phyloP scores from a whole-genome alignment of 129 eudicot genomes.

The Flaveria brownii region DNA sequence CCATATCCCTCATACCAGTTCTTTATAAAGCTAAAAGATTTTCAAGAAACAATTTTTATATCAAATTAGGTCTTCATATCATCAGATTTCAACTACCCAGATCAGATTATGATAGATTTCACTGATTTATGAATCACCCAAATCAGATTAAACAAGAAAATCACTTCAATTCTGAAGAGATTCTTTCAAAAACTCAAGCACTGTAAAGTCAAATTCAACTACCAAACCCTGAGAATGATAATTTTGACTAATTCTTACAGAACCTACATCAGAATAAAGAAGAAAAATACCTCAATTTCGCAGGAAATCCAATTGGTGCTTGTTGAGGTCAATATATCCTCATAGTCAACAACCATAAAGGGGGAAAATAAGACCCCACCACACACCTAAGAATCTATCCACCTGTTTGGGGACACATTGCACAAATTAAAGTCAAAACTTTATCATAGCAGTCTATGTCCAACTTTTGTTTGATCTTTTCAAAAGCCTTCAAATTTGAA shows the following conservation, averaged over 20 bases:
- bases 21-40: neutral
- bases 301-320: constrained; percentile 19
- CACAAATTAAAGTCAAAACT: constrained; percentile 24
- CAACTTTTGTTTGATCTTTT: constrained; percentile 23
- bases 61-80: constrained; percentile 23
- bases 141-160: constrained; percentile 28
- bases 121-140: constrained; percentile 15
- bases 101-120: constrained; percentile 13
- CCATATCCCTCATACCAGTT: constrained; percentile 47
- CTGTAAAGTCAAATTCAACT: constrained; percentile 7
- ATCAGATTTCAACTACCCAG: constrained; percentile 18
- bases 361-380: constrained; percentile 38
- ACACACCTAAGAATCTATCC: constrained; percentile 33
- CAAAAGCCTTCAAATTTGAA: constrained; percentile 47
- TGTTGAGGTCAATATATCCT: constrained; percentile 35
- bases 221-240: constrained; percentile 10
- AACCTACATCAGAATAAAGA: constrained; percentile 16
- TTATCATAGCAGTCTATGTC: constrained; percentile 28
- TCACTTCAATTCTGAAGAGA: constrained; percentile 10
- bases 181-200: neutral
- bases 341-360: constrained; percentile 32
- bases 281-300: constrained; percentile 26
- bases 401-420: neutral
- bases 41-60: constrained; percentile 20
- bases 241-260: neutral